These are phyloP conservation scores for Halophytophthora polymorphica DNA, from an alignment of 352 stramenopile species.

Conservation along the genomic window DNA sequence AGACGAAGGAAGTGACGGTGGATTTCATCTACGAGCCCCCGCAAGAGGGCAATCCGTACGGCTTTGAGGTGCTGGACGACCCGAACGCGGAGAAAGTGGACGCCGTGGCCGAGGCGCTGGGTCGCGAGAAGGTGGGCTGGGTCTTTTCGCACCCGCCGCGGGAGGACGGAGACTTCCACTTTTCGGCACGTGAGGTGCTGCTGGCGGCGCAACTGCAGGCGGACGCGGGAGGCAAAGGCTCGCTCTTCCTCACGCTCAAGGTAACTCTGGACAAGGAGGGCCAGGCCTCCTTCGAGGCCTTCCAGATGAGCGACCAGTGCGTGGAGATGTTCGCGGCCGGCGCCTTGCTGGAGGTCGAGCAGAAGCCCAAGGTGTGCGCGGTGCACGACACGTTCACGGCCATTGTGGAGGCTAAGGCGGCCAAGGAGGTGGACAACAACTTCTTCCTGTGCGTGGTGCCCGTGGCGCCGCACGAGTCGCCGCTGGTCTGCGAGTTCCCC, in stretches of 20 bases:
- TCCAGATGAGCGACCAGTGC: slow-evolving; percentile 96
- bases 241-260: slow-evolving; percentile 95
- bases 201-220: slow-evolving; percentile 95
- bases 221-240: slow-evolving; percentile 92
- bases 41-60: slow-evolving; percentile 85
- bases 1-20: slow-evolving; percentile 87
- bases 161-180: slow-evolving; percentile 94
- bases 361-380: slow-evolving; percentile 89
- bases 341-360: slow-evolving; percentile 85
- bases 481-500: slow-evolving; percentile 92
- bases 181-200: slow-evolving; percentile 89
- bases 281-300: slow-evolving; percentile 94
- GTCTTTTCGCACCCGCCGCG: slow-evolving; percentile 96
- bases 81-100: slow-evolving; percentile 82
- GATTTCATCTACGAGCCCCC: slow-evolving; percentile 97
- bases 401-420: slow-evolving; percentile 94
- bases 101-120: slow-evolving; percentile 83
- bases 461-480: slow-evolving; percentile 93
- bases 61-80: slow-evolving; percentile 93
- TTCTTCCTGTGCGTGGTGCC: slow-evolving; percentile 97
- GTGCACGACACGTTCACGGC: slow-evolving; percentile 97
- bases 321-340: slow-evolving; percentile 98
- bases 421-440: slow-evolving; percentile 93
- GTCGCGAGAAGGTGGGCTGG: slow-evolving; percentile 94
- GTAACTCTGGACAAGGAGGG: slow-evolving; percentile 93